Evolutionary conservation across 2,329 filamentous ascomycete genomes (phyloP).

Genomic region (Phaeosphaeriaceae sp.): DNA sequence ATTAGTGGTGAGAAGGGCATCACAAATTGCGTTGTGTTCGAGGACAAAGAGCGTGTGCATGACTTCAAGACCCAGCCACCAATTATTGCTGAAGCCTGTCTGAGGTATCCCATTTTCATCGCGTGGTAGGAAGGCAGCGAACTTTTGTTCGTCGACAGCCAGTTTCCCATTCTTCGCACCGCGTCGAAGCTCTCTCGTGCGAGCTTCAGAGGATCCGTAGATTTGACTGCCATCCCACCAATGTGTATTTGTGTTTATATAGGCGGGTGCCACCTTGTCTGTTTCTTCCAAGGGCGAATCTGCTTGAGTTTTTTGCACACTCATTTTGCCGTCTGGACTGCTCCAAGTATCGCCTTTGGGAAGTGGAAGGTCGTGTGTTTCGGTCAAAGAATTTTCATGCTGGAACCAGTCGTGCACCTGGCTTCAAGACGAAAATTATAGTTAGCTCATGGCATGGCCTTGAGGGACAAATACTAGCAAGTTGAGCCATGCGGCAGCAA

Average conservation of each 20-base stretch:
- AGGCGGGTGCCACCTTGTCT: slow-evolving; percentile 50
- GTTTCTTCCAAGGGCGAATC: slow-evolving; percentile 45
- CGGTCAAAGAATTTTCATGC: slow-evolving; percentile 30
- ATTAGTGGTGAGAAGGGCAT: slow-evolving; percentile 44
- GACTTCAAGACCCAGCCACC: slow-evolving; percentile 57
- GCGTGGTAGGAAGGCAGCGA: slow-evolving; percentile 50
- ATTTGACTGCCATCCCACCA: slow-evolving; percentile 59
- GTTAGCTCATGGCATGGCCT: slow-evolving; percentile 25
- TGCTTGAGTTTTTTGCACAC: slow-evolving; percentile 44
- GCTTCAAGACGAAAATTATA: slow-evolving; percentile 11
- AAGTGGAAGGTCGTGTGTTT: slow-evolving; percentile 45
- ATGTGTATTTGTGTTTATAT: slow-evolving; percentile 52
- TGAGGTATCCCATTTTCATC: slow-evolving; percentile 47
- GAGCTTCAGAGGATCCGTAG: slow-evolving; percentile 51
- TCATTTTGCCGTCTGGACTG: slow-evolving; percentile 40
- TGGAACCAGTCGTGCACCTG: slow-evolving; percentile 21
- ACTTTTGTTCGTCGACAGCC: slow-evolving; percentile 40
- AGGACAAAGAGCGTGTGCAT: slow-evolving; percentile 56
- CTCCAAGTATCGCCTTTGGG: slow-evolving; percentile 46
- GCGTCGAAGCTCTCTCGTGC: slow-evolving; percentile 47
- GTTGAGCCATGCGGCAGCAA: slow-evolving; percentile 59
- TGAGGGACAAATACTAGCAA: slow-evolving; percentile 29
- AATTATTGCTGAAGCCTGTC: slow-evolving; percentile 55
- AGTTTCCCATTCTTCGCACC: slow-evolving; percentile 50
- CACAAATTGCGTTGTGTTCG: slow-evolving; percentile 56